phyloP scores from a whole-genome alignment of 164 flowering plant genomes.

The Cinnamomum chago region DNA sequence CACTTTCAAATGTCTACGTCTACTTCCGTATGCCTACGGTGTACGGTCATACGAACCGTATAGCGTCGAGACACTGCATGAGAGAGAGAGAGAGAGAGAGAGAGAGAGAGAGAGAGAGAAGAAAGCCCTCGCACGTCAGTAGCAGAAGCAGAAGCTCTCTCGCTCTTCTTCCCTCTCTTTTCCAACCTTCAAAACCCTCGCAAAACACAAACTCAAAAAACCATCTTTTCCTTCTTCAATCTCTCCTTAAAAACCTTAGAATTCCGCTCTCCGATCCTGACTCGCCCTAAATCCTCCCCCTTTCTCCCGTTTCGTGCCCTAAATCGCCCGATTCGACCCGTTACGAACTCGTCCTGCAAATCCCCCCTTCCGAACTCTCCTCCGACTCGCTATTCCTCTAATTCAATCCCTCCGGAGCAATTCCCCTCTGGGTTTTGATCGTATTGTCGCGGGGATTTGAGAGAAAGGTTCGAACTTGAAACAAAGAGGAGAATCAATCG shows the following conservation, averaged over 20 bases:
- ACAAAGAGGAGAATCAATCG: neutral
- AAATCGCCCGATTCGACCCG: slow-evolving; percentile 16
- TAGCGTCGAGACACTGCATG: no score
- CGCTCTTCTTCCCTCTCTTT: neutral
- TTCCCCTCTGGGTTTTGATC: slow-evolving; percentile 9
- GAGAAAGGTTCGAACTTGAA: neutral
- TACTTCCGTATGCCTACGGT: no score
- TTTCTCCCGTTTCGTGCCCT: slow-evolving; percentile 9
- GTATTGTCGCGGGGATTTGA: neutral
- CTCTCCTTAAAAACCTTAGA: slow-evolving; percentile 5
- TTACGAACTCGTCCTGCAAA: neutral
- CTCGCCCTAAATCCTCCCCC: neutral
- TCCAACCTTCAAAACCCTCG: neutral
- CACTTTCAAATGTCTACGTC: no score
- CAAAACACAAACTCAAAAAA: slow-evolving; percentile 11
- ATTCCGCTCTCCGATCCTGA: no score
- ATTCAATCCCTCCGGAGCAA: slow-evolving; percentile 3
- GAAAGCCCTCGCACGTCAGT: no score
- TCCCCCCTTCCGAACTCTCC: neutral
- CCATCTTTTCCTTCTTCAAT: neutral
- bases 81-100: no score
- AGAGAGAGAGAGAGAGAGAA: no score
- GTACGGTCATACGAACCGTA: no score
- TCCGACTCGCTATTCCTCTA: neutral
- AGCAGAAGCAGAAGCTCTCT: no score